These are phyloP conservation scores for Malbranchea zuffiana DNA, from an alignment of 2,329 filamentous ascomycete species.

Conservation along the genomic window DNA sequence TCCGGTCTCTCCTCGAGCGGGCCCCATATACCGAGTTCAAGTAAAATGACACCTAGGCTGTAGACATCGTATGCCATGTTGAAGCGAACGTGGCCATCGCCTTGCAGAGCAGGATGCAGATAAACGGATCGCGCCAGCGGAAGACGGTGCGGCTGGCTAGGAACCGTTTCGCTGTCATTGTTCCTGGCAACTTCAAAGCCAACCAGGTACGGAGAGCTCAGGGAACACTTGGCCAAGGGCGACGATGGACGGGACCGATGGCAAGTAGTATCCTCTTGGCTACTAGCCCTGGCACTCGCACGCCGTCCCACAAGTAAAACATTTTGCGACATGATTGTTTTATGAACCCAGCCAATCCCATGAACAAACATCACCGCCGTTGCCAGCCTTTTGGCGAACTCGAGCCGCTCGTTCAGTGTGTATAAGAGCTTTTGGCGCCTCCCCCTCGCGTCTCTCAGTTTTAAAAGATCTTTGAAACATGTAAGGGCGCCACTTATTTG, in stretches of 20 bases:
- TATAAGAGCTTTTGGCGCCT: neutral
- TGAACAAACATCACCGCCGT: conserved; percentile 1
- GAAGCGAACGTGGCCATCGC: neutral
- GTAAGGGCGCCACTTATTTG: conserved; percentile 1
- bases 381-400: conserved; percentile 1
- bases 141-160: neutral
- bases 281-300: neutral
- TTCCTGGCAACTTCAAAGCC: conserved; percentile 1
- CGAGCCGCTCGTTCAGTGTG: conserved; percentile 1
- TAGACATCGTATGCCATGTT: conserved; percentile 1
- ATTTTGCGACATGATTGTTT: neutral
- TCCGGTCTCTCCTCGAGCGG: conserved; percentile 1
- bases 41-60: conserved; percentile 1
- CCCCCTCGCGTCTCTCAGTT: neutral
- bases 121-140: neutral
- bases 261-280: neutral
- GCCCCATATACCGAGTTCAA: conserved; percentile 1
- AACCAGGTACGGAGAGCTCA: conserved; percentile 1
- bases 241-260: neutral
- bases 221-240: neutral
- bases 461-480: conserved; percentile 1
- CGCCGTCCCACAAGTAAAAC: conserved; percentile 1
- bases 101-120: neutral
- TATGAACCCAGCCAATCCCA: conserved; percentile 1
- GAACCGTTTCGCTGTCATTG: neutral